phyloP scores from a whole-genome alignment of 2,329 filamentous ascomycete species.

The Aspergillus amoenus region DNA sequence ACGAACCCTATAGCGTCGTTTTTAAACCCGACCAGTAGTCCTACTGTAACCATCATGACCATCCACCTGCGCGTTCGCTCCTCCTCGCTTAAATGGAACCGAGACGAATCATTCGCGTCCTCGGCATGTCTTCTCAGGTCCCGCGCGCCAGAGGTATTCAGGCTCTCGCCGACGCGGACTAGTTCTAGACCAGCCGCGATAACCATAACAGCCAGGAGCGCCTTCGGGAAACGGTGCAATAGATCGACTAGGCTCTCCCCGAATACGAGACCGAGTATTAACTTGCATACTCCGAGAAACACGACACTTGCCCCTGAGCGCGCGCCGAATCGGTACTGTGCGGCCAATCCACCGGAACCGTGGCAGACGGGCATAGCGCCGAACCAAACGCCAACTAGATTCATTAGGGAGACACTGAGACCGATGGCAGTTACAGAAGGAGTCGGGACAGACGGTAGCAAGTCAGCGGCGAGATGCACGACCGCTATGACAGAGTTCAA shows the following conservation, averaged over 20 bases:
- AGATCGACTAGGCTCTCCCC: slow-evolving; percentile 72
- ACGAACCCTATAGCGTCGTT: slow-evolving; percentile 88
- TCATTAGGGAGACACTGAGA: slow-evolving; percentile 79
- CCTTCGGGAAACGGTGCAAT: slow-evolving; percentile 70
- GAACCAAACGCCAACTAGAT: slow-evolving; percentile 83
- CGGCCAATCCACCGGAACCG: slow-evolving; percentile 85
- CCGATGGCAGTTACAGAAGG: slow-evolving; percentile 77
- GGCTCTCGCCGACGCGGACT: slow-evolving; percentile 76
- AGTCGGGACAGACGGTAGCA: slow-evolving; percentile 67
- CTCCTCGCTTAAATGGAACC: slow-evolving; percentile 53
- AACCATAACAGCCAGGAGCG: slow-evolving; percentile 82
- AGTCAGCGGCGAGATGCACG: slow-evolving; percentile 71
- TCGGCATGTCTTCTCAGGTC: slow-evolving; percentile 46
- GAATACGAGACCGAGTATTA: slow-evolving; percentile 72
- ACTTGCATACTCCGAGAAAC: slow-evolving; percentile 72
- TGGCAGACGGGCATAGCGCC: slow-evolving; percentile 96
- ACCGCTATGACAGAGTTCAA: slow-evolving; percentile 92
- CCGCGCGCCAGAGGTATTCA: slow-evolving; percentile 72
- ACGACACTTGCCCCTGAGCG: slow-evolving; percentile 83
- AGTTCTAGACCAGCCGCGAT: slow-evolving; percentile 86
- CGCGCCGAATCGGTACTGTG: slow-evolving; percentile 87
- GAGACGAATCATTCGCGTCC: background rate
- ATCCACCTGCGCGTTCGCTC: slow-evolving; percentile 77
- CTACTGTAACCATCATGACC: slow-evolving; percentile 86
- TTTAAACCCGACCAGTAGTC: slow-evolving; percentile 76